Evolutionary conservation across 2,329 filamentous ascomycete species (phyloP).

Genomic region (Cladosporium cucumerinum): DNA sequence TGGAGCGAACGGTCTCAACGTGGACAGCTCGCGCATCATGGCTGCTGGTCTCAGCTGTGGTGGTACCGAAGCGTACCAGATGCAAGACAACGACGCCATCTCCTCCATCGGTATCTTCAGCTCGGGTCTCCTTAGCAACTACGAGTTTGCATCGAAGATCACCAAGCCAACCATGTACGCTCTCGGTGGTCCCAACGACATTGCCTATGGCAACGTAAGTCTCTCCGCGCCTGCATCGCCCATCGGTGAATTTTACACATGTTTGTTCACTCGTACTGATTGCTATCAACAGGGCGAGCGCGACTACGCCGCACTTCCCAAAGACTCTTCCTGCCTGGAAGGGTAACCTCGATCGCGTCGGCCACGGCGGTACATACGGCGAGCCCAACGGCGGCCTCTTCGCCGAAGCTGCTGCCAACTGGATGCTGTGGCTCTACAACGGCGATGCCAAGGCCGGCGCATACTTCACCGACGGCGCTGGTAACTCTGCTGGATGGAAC

Average conservation of each 20-base stretch:
- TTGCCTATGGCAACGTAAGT: constrained; percentile 15
- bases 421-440: constrained; percentile 12
- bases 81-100: constrained; percentile 7
- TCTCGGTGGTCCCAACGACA: constrained; percentile 9
- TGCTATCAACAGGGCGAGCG: constrained; percentile 8
- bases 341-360: constrained; percentile 13
- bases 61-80: constrained; percentile 14
- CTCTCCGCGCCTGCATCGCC: background rate
- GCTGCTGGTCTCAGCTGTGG: constrained; percentile 15
- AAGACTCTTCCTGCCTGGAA: constrained; percentile 6
- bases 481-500: background rate
- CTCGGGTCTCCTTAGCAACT: constrained; percentile 1
- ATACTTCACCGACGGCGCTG: constrained; percentile 11
- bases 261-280: background rate
- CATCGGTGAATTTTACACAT: background rate
- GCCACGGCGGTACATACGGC: constrained; percentile 13
- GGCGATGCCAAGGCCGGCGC: constrained; percentile 11
- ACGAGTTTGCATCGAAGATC: background rate
- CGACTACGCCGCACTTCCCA: constrained; percentile 11
- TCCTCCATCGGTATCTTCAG: constrained; percentile 11
- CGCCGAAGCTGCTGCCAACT: constrained; percentile 9
- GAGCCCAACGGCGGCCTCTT: constrained; percentile 12
- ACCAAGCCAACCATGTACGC: constrained; percentile 12
- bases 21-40: constrained; percentile 12
- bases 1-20: constrained; percentile 10